Evolutionary conservation across 345 rosid genomes (phyloP).

Genomic region (Zanthoxylum bungeanum): DNA sequence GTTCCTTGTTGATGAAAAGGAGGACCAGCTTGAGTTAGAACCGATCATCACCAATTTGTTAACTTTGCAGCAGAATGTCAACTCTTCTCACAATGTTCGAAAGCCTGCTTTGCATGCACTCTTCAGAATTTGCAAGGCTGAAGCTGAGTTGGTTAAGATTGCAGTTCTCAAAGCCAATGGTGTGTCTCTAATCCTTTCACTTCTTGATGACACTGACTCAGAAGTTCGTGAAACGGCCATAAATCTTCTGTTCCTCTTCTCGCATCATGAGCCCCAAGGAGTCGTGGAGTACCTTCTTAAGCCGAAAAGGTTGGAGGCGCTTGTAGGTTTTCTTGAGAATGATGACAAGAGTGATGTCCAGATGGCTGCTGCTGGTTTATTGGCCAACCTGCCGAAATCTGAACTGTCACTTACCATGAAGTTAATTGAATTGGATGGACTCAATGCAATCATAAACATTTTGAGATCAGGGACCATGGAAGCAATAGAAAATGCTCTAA

Average conservation of each 20-base stretch:
- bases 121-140: constrained; percentile 46
- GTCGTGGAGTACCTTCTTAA: constrained; percentile 57
- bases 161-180: constrained; percentile 54
- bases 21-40: constrained; percentile 43
- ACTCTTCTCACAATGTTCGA: constrained; percentile 30
- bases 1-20: constrained; percentile 49
- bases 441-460: constrained; percentile 39
- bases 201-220: constrained; percentile 51
- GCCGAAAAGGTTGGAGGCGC: constrained; percentile 57
- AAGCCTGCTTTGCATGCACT: constrained; percentile 49
- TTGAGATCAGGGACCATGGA: constrained; percentile 44
- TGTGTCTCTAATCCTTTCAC: constrained; percentile 47
- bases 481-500: constrained; percentile 64
- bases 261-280: constrained; percentile 51
- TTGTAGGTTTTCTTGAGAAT: constrained; percentile 63
- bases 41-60: constrained; percentile 41
- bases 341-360: constrained; percentile 47
- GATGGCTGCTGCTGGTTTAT: constrained; percentile 65
- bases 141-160: constrained; percentile 51
- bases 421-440: constrained; percentile 51
- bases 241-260: constrained; percentile 57
- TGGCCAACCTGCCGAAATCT: constrained; percentile 67
- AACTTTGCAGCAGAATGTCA: constrained; percentile 35
- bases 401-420: constrained; percentile 41
- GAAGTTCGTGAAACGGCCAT: constrained; percentile 56